Evolutionary conservation across 805 yeast species (phyloP).

Genomic region (Candida nitratophila): DNA sequence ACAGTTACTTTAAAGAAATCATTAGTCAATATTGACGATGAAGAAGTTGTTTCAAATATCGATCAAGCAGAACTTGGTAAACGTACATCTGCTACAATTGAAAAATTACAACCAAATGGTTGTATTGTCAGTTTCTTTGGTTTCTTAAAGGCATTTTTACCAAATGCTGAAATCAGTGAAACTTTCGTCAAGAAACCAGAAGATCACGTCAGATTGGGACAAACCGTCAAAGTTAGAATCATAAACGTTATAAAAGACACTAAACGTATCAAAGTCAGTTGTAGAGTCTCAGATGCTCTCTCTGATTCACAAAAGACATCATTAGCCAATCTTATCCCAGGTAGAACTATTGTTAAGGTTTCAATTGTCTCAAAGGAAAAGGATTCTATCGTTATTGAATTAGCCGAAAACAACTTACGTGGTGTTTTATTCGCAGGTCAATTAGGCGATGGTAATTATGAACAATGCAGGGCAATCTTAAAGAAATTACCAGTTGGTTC

Average conservation of each 20-base stretch:
- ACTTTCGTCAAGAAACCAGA: constrained; percentile 71
- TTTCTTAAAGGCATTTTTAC: constrained; percentile 68
- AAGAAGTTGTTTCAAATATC: constrained; percentile 36
- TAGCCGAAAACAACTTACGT: constrained; percentile 42
- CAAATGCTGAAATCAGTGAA: constrained; percentile 85
- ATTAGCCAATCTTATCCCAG: constrained; percentile 45
- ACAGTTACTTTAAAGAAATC: constrained; percentile 77
- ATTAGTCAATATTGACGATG: constrained; percentile 58
- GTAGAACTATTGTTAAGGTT: constrained; percentile 54
- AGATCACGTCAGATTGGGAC: constrained; percentile 76
- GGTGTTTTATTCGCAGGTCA: constrained; percentile 75
- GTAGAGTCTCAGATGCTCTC: constrained; percentile 54
- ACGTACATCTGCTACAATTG: constrained; percentile 68
- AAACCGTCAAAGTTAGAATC: constrained; percentile 70
- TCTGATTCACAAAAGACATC: constrained; percentile 40
- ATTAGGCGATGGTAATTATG: constrained; percentile 67
- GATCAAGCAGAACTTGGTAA: constrained; percentile 36
- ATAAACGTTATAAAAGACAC: constrained; percentile 47
- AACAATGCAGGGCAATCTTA: constrained; percentile 58
- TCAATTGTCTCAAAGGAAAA: constrained; percentile 67
- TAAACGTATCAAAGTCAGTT: constrained; percentile 60
- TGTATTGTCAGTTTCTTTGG: constrained; percentile 83
- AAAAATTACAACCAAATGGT: constrained; percentile 65
- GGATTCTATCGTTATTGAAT: constrained; percentile 63
- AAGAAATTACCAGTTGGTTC: constrained; percentile 63